phyloP scores from a whole-genome alignment of 1,139 yeast genomes.

The Eremothecium cymbalariae region DNA sequence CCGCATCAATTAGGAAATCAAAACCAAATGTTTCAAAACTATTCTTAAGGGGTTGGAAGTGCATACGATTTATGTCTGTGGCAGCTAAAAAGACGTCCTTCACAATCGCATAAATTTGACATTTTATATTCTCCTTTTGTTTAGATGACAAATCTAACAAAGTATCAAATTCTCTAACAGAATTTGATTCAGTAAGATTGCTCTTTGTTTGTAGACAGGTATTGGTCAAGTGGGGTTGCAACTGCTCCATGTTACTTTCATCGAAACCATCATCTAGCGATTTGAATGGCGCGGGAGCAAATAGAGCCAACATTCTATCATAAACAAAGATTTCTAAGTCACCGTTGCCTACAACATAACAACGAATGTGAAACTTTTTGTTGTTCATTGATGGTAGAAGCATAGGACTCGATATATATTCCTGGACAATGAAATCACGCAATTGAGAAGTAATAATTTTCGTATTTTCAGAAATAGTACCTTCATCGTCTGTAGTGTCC shows the following conservation, averaged over 20 bases:
- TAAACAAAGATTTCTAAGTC: constrained; percentile 71
- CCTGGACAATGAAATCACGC: constrained; percentile 85
- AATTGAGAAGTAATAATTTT: constrained; percentile 74
- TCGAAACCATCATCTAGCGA: constrained; percentile 32
- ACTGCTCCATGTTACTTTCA: constrained; percentile 31
- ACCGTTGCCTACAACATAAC: constrained; percentile 74
- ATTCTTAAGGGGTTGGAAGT: constrained; percentile 78
- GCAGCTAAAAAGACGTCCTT: constrained; percentile 82
- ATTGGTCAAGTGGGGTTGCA: constrained; percentile 73
- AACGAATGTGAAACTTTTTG: constrained; percentile 81
- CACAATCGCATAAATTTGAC: constrained; percentile 52
- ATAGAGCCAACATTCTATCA: constrained; percentile 68
- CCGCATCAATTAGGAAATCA: constrained; percentile 66
- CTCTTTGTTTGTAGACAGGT: constrained; percentile 72
- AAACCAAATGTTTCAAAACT: constrained; percentile 85
- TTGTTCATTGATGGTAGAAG: constrained; percentile 51
- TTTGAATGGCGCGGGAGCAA: constrained; percentile 52
- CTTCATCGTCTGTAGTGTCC: constrained; percentile 45
- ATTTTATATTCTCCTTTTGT: constrained; percentile 38
- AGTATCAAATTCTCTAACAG: constrained; percentile 63
- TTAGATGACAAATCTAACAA: constrained; percentile 40
- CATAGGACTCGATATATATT: constrained; percentile 61
- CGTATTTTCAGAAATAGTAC: constrained; percentile 33
- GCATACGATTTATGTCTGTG: constrained; percentile 64
- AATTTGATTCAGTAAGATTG: constrained; percentile 33